Base-by-base conservation (phyloP, 768 basidiomycete genomes). In the Kockovaella imperatae region DNA sequence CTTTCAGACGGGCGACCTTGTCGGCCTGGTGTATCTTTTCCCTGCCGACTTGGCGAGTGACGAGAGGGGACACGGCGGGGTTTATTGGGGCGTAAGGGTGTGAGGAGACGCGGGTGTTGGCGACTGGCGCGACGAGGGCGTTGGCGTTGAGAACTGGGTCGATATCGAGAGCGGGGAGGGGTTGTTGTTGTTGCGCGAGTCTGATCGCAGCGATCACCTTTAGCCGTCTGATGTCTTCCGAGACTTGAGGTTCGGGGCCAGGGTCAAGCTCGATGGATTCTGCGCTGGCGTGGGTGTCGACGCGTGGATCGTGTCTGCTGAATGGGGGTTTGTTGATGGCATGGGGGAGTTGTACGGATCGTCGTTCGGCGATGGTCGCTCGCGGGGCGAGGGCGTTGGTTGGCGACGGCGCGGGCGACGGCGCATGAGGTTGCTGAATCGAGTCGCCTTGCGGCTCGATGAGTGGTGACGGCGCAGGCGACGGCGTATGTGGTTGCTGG, bases 331-430 rank as follows among this genome's bases (percentile, higher is more conserved):
- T 35, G 17, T 53, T 49, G n/a, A 56, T 58, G 7, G 59, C n/a
- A n/a, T n/a, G 51, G 10, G 59, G 56, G 5, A 64, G 50, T 8
- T 45, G 39, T 6, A 64, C 47, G 2, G 62, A 41, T 11, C 63
- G 52, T 7, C 63, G 52, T 30, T 65, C 63, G n/a, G 63, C 63
- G 14, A 65, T 54, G 7, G 63, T 65, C 21, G 35, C 45, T 24
- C 53, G 46, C 15, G 20, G 35, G 23, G 30, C 20, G 5, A 41
- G 6, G 39, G 34, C 18, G 28, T 23, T 11, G 21, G 15, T 23
- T 28, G 15, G 34, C 2, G 48, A 25, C 6, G 32, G 31, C 35
- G 34, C 20, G 15, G 4, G 20, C 39, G 43, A 24, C 30, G 38
- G 11, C 10, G 10, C 15, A 14, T 10, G 11, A 17, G 31, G 11